Percentiles rank a stretch among this genome's conserved stretches.
Evolutionary conservation across 176 grass and related monocot genomes (phyloP).

Genomic region (Microstegium vimineum): DNA sequence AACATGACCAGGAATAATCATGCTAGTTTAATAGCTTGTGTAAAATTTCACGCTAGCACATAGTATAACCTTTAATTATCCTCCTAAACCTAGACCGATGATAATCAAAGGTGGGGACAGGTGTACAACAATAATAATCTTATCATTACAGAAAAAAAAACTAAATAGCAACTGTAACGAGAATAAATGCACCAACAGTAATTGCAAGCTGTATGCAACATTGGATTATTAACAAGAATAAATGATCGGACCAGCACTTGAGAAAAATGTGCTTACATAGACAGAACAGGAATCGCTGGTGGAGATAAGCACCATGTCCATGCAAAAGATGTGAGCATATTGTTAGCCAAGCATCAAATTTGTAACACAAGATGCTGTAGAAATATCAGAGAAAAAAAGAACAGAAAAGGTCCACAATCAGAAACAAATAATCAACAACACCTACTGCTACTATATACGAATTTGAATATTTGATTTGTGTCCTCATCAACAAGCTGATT

Average conservation of each 20-base stretch:
- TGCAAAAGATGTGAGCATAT: constrained; percentile 37
- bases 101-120: not conserved
- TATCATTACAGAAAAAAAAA: not conserved
- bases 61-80: not conserved
- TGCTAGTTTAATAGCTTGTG: not conserved
- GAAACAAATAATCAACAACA: not conserved
- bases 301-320: constrained; percentile 39
- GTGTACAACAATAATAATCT: not conserved
- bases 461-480: not conserved
- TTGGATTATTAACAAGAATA: not conserved
- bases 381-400: not conserved
- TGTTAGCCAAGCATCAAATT: constrained; percentile 36
- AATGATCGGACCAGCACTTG: not conserved
- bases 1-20: not conserved
- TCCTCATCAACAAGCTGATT: not conserved
- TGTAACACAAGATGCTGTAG: not conserved
- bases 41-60: not conserved
- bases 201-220: not conserved
- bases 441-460: not conserved
- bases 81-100: not conserved
- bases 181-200: not conserved
- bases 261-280: constrained; percentile 66
- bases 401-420: not conserved
- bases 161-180: not conserved
- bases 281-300: constrained; percentile 97